A percentile compares a stretch with the other conserved stretches of the same genome.
Evolutionary conservation across 768 basidiomycete species (phyloP).

Genomic region (Boletus sp.): DNA sequence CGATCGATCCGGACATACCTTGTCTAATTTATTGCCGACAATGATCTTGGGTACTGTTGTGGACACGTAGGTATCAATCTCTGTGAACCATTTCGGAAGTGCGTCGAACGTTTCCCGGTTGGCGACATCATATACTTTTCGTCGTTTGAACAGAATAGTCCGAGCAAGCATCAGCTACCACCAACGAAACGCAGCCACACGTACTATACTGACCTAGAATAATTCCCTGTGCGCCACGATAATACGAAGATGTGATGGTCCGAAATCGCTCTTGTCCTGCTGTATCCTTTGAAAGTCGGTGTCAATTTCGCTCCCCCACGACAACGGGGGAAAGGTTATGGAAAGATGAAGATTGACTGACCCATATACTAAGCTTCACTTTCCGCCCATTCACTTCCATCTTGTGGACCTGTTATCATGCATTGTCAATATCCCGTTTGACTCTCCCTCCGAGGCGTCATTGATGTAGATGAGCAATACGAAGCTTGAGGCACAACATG

Average conservation of each 20-base stretch:
- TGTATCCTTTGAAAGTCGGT: constrained; percentile 58
- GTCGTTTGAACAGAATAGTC: not conserved
- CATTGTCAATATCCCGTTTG: not conserved
- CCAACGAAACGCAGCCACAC: too few relatives aligned
- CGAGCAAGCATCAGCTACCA: not conserved
- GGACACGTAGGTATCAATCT: constrained; percentile 91
- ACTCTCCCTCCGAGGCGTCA: not conserved
- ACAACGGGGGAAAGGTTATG: not conserved
- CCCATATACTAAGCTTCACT: constrained; percentile 97
- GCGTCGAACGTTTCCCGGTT: constrained; percentile 92
- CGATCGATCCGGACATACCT: constrained; percentile 42
- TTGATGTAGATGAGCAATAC: not conserved
- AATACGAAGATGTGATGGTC: constrained; percentile 93
- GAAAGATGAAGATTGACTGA: constrained; percentile 38
- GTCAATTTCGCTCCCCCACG: not conserved
- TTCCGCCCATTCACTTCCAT: constrained; percentile 81
- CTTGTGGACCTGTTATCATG: constrained; percentile 67
- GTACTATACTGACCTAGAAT: constrained; percentile 52
- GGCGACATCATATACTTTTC: constrained; percentile 88
- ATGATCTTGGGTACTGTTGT: constrained; percentile 88
- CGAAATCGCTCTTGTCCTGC: constrained; percentile 97
- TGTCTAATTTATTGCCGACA: constrained; percentile 94
- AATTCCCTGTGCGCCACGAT: constrained; percentile 82
- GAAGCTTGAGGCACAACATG: not conserved
- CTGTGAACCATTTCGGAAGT: constrained; percentile 88